Conservation (phyloP, 805 yeast species). For the Yarrowia sp. region DNA sequence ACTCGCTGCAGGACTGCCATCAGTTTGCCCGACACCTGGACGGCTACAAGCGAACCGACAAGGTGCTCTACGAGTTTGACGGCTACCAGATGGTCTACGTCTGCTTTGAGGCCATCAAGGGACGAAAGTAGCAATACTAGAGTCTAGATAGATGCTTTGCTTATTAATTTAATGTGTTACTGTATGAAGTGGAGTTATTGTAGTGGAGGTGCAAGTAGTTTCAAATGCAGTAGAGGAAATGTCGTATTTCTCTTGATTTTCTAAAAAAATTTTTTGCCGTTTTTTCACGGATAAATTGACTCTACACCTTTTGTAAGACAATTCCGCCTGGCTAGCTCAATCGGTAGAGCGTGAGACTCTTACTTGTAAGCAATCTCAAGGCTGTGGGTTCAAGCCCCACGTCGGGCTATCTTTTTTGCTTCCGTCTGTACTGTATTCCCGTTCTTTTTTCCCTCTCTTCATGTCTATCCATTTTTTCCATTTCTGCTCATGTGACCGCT, state of each 20-base stretch:
- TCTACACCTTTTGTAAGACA: not conserved
- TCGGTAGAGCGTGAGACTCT: conserved; percentile 39
- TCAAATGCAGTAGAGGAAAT: too few relatives aligned
- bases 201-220: too few relatives aligned
- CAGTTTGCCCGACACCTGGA: conserved; percentile 48
- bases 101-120: conserved; percentile 58
- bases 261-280: not conserved
- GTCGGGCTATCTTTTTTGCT: conserved; percentile 27
- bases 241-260: not conserved
- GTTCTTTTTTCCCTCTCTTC: not conserved
- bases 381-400: conserved; percentile 39
- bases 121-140: conserved; percentile 11
- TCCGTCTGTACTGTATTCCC: not conserved
- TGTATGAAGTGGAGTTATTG: too few relatives aligned
- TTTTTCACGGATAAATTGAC: conserved; percentile 8
- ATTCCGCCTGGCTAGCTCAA: conserved; percentile 33
- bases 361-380: conserved; percentile 17
- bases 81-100: conserved; percentile 76
- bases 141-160: too few relatives aligned
- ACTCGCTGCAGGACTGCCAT: conserved; percentile 34
- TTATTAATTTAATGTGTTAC: too few relatives aligned
- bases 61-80: conserved; percentile 74
- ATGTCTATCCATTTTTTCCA: too few relatives aligned
- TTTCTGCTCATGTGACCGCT: conserved; percentile 3
- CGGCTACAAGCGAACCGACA: conserved; percentile 69